phyloP scores from a whole-genome alignment of 2,329 filamentous ascomycete species.

The Magnaporthiopsis poae region DNA sequence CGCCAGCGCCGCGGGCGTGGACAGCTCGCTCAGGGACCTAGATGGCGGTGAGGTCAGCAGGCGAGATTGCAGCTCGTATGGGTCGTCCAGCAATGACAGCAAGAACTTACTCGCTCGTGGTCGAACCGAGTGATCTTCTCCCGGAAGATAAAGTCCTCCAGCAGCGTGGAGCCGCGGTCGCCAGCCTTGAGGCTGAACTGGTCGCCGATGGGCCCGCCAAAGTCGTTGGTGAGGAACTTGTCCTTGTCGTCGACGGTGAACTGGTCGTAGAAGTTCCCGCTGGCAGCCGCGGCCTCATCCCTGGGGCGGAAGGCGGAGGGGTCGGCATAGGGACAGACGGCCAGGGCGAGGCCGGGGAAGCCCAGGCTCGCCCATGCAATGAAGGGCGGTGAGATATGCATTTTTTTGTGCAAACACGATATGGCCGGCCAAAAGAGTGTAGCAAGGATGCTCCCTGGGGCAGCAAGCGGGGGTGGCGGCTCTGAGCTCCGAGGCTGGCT shows the following conservation, averaged over 20 bases:
- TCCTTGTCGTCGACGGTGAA: slow-evolving; percentile 43
- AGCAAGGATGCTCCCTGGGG: neutral
- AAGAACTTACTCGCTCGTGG: slow-evolving; percentile 49
- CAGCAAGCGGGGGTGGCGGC: neutral
- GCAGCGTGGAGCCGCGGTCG: slow-evolving; percentile 53
- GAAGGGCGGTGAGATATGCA: neutral
- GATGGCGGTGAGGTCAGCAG: neutral
- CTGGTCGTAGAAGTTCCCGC: slow-evolving; percentile 18
- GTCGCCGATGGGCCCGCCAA: slow-evolving; percentile 58
- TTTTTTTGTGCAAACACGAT: neutral
- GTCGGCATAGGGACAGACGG: slow-evolving; percentile 25
- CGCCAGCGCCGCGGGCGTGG: slow-evolving; percentile 59
- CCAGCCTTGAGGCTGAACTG: slow-evolving; percentile 59
- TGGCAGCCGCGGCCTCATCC: slow-evolving; percentile 10
- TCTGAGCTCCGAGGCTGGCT: neutral
- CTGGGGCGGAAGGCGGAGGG: slow-evolving; percentile 19
- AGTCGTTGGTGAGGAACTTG: slow-evolving; percentile 53
- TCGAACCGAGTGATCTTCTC: slow-evolving; percentile 65
- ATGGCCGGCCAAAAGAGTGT: neutral
- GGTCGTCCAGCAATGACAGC: neutral
- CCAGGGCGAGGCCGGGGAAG: slow-evolving; percentile 5
- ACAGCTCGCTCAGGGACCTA: slow-evolving; percentile 55
- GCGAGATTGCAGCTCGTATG: neutral
- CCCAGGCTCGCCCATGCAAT: slow-evolving; percentile 2
- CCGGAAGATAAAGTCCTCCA: slow-evolving; percentile 64